A percentile compares a stretch with the other conserved stretches of the same genome.
Evolutionary conservation across 345 rosid species (phyloP).

Genomic region (Limnanthes douglasii): DNA sequence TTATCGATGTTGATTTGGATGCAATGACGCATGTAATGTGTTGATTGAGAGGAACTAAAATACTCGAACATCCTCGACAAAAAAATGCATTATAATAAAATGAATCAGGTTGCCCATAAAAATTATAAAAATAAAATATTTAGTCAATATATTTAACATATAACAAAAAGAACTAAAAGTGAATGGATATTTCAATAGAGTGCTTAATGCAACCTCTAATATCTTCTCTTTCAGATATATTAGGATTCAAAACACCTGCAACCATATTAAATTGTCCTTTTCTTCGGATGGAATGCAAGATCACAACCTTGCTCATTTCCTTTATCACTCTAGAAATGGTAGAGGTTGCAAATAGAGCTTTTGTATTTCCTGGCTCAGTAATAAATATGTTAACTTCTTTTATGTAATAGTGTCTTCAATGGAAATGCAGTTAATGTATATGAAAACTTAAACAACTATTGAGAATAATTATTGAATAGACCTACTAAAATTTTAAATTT

Average conservation of each 20-base stretch:
- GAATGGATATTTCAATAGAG: background rate
- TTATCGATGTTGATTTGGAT: constrained; percentile 71
- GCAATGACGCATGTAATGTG: constrained; percentile 51
- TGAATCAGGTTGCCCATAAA: constrained; percentile 59
- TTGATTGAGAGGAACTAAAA: constrained; percentile 76
- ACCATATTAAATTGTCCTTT: constrained; percentile 62
- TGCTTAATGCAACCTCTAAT: constrained; percentile 26
- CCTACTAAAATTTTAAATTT: too few species aligned
- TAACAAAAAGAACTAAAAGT: constrained; percentile 2
- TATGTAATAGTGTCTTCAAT: constrained; percentile 75
- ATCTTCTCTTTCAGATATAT: constrained; percentile 45
- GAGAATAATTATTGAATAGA: too few species aligned
- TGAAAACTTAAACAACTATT: too few species aligned
- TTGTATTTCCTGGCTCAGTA: constrained; percentile 62
- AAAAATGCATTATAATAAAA: constrained; percentile 71
- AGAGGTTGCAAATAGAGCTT: constrained; percentile 53
- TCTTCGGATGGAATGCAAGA: constrained; percentile 91
- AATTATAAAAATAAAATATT: constrained; percentile 5
- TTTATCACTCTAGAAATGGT: constrained; percentile 83
- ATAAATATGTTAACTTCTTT: constrained; percentile 78
- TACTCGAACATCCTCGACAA: constrained; percentile 82
- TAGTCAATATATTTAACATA: constrained; percentile 5
- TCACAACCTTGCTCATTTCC: constrained; percentile 61
- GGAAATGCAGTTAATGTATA: constrained; percentile 8
- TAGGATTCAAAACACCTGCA: constrained; percentile 74